Conservation (phyloP, 345 rosid species). For the Citrus maxima region DNA sequence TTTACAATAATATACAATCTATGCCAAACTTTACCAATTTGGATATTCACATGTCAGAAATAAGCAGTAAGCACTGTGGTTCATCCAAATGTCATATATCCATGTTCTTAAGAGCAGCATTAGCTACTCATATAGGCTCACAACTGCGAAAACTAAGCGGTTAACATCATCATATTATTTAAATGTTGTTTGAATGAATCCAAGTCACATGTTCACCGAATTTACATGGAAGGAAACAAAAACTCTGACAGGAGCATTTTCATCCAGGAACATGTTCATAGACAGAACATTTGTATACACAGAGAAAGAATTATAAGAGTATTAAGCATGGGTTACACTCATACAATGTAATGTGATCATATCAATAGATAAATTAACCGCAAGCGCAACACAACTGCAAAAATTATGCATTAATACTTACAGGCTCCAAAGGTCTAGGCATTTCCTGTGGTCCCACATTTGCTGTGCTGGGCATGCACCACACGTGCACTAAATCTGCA, state of each 20-base stretch:
- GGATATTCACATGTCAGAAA: neutral
- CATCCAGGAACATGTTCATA: neutral
- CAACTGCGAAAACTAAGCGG: neutral
- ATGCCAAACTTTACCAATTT: neutral
- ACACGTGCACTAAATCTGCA: conserved; percentile 66
- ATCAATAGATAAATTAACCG: neutral
- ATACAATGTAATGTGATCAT: neutral
- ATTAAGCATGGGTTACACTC: neutral
- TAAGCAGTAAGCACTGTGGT: neutral
- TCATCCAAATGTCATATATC: neutral
- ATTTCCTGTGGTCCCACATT: conserved; percentile 83
- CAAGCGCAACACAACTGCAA: conserved; percentile 1
- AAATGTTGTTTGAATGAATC: neutral
- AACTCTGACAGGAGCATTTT: neutral
- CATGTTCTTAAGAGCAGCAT: neutral
- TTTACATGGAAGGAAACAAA: neutral
- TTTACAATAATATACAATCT: neutral
- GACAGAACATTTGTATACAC: too few relatives aligned
- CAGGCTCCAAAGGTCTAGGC: conserved; percentile 78
- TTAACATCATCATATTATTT: neutral
- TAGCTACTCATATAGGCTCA: neutral
- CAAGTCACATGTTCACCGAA: neutral
- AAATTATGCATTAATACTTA: conserved; percentile 30
- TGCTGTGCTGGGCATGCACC: conserved; percentile 88
- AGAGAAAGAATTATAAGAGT: neutral